A percentile compares a stretch with the other conserved stretches of the same genome.
These are phyloP conservation scores for Backusella westeae DNA, from an alignment of 192 early-diverging fungal species.

Conservation along the genomic window DNA sequence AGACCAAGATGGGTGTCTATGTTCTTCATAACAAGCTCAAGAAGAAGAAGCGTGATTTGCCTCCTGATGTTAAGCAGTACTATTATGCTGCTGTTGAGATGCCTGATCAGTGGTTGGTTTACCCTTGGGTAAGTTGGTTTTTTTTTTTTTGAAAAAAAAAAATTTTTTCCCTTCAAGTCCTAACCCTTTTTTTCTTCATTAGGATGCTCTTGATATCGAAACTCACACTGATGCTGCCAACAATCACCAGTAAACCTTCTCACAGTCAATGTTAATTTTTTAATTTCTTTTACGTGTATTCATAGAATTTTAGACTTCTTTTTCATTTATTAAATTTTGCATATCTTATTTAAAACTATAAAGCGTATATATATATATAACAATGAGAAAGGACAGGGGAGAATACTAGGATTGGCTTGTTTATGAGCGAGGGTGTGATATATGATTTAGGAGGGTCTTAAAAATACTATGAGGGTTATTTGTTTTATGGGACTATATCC, in stretches of 20 bases:
- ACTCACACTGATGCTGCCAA: conserved; percentile 60
- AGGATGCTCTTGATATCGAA: conserved; percentile 66
- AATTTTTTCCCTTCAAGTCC: not conserved
- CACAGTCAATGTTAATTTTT: not conserved
- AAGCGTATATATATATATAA: not conserved
- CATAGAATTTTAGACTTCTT: conserved; percentile 1
- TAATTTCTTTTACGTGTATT: not conserved
- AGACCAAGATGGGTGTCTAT: conserved; percentile 67
- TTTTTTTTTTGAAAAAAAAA: not conserved
- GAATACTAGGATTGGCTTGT: not conserved
- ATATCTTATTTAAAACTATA: conserved; percentile 1
- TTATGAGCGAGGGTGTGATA: not conserved
- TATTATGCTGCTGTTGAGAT: conserved; percentile 75
- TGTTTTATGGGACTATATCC: no score
- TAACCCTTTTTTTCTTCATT: not conserved
- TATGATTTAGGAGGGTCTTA: not conserved
- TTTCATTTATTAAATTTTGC: conserved; percentile 7
- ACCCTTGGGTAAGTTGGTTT: conserved; percentile 51
- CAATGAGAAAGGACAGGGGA: not conserved
- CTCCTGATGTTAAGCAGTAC: conserved; percentile 53
- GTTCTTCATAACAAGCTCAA: conserved; percentile 82
- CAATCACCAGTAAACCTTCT: not conserved
- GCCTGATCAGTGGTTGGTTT: conserved; percentile 73
- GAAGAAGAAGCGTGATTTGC: conserved; percentile 62
- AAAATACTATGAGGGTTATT: no score